Base-by-base conservation (phyloP, 1,139 yeast genomes). In the Saccharomycopsis hybrid region DNA sequence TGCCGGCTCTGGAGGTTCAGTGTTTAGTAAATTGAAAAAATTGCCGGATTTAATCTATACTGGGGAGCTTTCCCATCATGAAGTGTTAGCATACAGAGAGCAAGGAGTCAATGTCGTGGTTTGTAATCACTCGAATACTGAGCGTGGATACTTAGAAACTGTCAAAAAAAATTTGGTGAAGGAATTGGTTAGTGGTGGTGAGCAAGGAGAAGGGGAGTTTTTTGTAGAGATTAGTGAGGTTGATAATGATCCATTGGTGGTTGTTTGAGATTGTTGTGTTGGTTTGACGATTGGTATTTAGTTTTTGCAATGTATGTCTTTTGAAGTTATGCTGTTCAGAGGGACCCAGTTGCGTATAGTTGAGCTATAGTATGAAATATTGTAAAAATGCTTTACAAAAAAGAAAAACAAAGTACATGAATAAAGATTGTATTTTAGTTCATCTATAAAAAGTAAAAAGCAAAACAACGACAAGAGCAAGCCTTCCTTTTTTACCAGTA, bases 61-160 rank as follows among this genome's bases (percentile, higher is more conserved):
- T 0, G 99, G 99, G 1, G 98, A 94, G 62, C 69, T 94, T 56
- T 83, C 95, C 24, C 98, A 92, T 62, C 98, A 94, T 61, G 97
- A 92, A 63, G 84, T 86, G 3, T 71, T 94, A 39, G 77, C 68
- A 56, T 73, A 82, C 54, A 77, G 74, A 45, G 97, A 90, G 58
- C 62, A 69, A n/a, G 96, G 96, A 0, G 71, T 80, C 9, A 72
- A 80, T 8, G 88, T 89, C 2, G 73, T 92, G 48, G 77, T 79
- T 2, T 85, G 95, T 59, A 90, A 90, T 58, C 98, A 94, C 61
- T 77, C 95, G 25, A 90, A 92, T 61, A 87, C 97, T 0, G 99
- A 94, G 65, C 73, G 98, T 50, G 96, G 95, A 0, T 92, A 82
- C 59, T 69, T 92, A 48, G 59, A 61, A 3, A 66, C 62, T 2